Evolutionary conservation across 2,329 filamentous ascomycete species (phyloP), one percentile per base, ranked within the genome.

Genomic region (Calonectria naviculata): DNA sequence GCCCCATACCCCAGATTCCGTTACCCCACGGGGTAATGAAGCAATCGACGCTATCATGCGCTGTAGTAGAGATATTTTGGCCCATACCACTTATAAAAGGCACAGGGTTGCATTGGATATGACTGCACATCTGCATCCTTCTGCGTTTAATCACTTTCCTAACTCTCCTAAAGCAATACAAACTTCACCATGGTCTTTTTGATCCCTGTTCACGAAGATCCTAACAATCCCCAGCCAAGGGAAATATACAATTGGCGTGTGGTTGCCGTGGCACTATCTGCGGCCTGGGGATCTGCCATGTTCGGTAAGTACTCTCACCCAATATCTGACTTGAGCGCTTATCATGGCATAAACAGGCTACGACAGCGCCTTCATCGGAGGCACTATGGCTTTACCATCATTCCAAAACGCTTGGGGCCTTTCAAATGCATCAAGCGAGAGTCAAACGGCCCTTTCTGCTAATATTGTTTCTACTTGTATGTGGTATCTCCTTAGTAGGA

Each of bases 171-270:
- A 15, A 41, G 3, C 0, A 26, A 36, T 15, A 28, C 36, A 28
- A 29, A 13, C 8, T 29, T 67, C 41, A 65, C 24, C 24, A 67
- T 70, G 62, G 63, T 67, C 15, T 70, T 70, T 19, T 29, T 70
- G 1, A 70, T 70, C 46, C 68, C 68, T 38, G 63, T 70, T n/a
- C 52, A 47, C 47, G 68, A 70, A 44, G 68, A 70, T 63, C 68
- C 68, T 17, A 28, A 15, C 21, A 41, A 70, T 42, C 68, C 63
- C 13, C 63, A 67, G 36, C 68, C 68, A 15, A 58, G 24, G 12
- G 68, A 70, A 36, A 70, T 70, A 61, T 70, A 70, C 44, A 70
- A 70, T 26, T 70, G 63, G 68, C 63, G 68, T 26, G 68, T 70
- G n/a, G 68, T 70, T 24, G 62, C 68, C 21, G 68, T 70, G 4